phyloP scores from a whole-genome alignment of 2,329 filamentous ascomycete genomes.

The Mollisia scopiformis region DNA sequence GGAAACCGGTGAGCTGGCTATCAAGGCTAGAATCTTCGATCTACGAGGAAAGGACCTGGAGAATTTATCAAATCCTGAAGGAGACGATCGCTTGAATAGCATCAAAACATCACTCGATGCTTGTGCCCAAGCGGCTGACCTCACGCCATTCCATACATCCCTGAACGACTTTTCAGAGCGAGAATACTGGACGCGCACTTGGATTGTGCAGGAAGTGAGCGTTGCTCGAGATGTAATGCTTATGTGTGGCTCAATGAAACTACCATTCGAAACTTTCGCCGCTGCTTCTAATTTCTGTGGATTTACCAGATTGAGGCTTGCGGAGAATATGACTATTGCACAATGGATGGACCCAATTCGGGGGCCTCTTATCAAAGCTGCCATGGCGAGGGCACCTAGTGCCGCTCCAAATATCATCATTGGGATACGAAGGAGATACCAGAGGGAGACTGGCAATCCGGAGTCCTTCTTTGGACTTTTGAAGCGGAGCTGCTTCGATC shows the following conservation, averaged over 20 bases:
- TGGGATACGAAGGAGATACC: background rate
- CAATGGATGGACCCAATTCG: background rate
- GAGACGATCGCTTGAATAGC: background rate
- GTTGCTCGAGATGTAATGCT: background rate
- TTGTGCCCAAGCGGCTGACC: background rate
- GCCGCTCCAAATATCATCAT: background rate
- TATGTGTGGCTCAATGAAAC: background rate
- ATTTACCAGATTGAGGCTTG: background rate
- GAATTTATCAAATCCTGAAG: background rate
- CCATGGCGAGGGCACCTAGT: background rate
- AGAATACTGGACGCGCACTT: background rate
- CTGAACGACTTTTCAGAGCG: background rate
- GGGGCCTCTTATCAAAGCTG: background rate
- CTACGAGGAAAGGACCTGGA: background rate
- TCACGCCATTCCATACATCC: background rate
- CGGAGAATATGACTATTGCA: too few species aligned
- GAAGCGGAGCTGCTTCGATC: background rate
- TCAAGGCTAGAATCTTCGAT: background rate
- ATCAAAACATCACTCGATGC: background rate
- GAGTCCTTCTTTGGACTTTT: background rate
- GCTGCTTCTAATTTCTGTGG: background rate
- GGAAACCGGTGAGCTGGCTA: background rate
- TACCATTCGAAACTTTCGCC: background rate
- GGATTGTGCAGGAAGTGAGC: background rate
- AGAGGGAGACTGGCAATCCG: background rate